Evolutionary conservation across 2,329 filamentous ascomycete species (phyloP).

Genomic region (Nemania sp.): DNA sequence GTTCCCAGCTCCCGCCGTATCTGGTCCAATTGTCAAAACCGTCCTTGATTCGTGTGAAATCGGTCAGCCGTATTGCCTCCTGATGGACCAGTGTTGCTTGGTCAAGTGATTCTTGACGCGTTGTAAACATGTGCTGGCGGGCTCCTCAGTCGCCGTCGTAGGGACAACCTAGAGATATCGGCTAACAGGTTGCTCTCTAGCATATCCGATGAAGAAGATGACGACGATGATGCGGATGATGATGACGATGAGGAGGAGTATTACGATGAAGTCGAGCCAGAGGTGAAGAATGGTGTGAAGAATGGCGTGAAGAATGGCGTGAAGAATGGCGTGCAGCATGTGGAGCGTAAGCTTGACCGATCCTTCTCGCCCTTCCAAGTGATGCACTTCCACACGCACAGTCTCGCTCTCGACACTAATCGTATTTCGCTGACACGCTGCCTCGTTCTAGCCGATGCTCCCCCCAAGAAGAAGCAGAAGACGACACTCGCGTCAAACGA

Average conservation of each 20-base stretch:
- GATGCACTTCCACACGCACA: background rate
- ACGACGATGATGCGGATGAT: conserved; percentile 40
- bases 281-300: no score
- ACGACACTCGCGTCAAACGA: conserved; percentile 33
- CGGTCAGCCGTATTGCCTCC: conserved; percentile 5
- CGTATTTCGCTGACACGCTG: conserved; percentile 17
- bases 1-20: conserved; percentile 10
- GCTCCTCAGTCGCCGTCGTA: background rate
- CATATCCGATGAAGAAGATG: conserved; percentile 41
- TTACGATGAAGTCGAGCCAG: conserved; percentile 38
- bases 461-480: conserved; percentile 42
- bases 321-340: conserved; percentile 41
- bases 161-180: background rate
- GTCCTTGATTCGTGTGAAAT: background rate
- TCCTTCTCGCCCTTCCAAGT: background rate
- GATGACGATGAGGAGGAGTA: conserved; percentile 41
- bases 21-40: conserved; percentile 5
- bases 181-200: conserved; percentile 26
- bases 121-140: background rate
- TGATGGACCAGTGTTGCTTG: conserved; percentile 28
- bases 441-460: conserved; percentile 28
- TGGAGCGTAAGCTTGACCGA: conserved; percentile 36
- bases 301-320: conserved; percentile 40
- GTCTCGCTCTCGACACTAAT: background rate
- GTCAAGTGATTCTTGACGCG: background rate